phyloP scores from a whole-genome alignment of 306 rosid genomes.

The Prosopis cineraria region DNA sequence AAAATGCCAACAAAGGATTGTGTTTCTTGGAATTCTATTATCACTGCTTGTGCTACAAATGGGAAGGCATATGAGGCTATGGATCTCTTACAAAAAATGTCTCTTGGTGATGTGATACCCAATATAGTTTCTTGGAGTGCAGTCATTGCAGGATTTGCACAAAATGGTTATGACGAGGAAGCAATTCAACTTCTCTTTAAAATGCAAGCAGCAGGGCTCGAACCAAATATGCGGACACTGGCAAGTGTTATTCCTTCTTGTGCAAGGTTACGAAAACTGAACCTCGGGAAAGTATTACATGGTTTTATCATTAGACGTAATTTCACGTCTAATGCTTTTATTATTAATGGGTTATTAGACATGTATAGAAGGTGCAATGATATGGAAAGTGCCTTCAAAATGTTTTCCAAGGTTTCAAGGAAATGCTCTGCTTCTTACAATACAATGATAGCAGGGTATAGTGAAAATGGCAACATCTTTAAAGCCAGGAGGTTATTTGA shows the following conservation, averaged over 20 bases:
- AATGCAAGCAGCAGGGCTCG: conserved; percentile 50
- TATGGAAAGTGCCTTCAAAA: conserved; percentile 44
- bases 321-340: conserved; percentile 43
- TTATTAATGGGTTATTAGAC: conserved; percentile 57
- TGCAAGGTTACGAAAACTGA: conserved; percentile 45
- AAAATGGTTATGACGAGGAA: conserved; percentile 58
- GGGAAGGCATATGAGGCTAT: conserved; percentile 56
- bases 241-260: conserved; percentile 58
- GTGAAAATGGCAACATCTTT: conserved; percentile 44
- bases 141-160: conserved; percentile 58
- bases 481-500: conserved; percentile 57
- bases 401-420: conserved; percentile 47
- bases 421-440: conserved; percentile 48
- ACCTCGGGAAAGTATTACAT: conserved; percentile 55
- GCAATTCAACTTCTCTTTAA: conserved; percentile 43
- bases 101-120: conserved; percentile 34
- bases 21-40: conserved; percentile 60
- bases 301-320: conserved; percentile 50
- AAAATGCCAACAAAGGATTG: conserved; percentile 45
- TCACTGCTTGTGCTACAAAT: conserved; percentile 53
- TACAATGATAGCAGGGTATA: conserved; percentile 61
- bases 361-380: conserved; percentile 54
- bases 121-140: conserved; percentile 66
- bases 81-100: conserved; percentile 48
- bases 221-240: conserved; percentile 51